Conservation (phyloP, 148 eudicot genomes). For the Vaccinium myrtillus region DNA sequence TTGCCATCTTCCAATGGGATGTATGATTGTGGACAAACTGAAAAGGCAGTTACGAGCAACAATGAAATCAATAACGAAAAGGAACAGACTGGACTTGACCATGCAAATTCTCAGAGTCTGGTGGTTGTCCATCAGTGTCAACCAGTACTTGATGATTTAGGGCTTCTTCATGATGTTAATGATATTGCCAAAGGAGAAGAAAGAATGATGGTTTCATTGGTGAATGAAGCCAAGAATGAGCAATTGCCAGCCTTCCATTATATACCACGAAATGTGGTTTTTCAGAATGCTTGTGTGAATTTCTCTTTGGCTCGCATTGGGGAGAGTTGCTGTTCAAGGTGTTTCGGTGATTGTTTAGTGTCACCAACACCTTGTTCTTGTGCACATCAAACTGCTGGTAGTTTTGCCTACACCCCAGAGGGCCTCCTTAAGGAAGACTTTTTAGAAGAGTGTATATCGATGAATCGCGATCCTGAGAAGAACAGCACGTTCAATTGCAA, state of each 20-base stretch:
- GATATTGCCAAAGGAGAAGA: slow-evolving; percentile 74
- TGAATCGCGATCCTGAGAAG: slow-evolving; percentile 44
- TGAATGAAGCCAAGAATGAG: slow-evolving; percentile 40
- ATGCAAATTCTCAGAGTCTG: slow-evolving; percentile 33
- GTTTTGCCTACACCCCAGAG: slow-evolving; percentile 49
- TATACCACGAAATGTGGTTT: slow-evolving; percentile 54
- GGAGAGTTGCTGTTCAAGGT: slow-evolving; percentile 53
- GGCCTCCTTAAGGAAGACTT: slow-evolving; percentile 66
- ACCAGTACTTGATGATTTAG: slow-evolving; percentile 19
- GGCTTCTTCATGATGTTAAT: slow-evolving; percentile 23
- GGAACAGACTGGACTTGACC: slow-evolving; percentile 24
- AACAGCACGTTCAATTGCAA: slow-evolving; percentile 43
- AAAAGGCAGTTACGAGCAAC: slow-evolving; percentile 19
- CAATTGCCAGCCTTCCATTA: slow-evolving; percentile 59
- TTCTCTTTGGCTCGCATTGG: slow-evolving; percentile 64
- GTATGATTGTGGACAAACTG: slow-evolving; percentile 16
- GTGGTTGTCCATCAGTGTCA: slow-evolving; percentile 39
- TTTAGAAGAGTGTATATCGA: slow-evolving; percentile 56
- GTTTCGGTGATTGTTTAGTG: slow-evolving; percentile 61
- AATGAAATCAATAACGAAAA: slow-evolving; percentile 22
- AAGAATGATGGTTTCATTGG: slow-evolving; percentile 43
- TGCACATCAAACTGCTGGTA: slow-evolving; percentile 45
- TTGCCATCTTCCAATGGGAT: slow-evolving; percentile 28
- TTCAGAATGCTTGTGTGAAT: slow-evolving; percentile 51
- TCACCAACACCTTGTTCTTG: slow-evolving; percentile 54